Conservation (phyloP, 371 early-diverging fungal genomes). For the Rhizopus delemar region DNA sequence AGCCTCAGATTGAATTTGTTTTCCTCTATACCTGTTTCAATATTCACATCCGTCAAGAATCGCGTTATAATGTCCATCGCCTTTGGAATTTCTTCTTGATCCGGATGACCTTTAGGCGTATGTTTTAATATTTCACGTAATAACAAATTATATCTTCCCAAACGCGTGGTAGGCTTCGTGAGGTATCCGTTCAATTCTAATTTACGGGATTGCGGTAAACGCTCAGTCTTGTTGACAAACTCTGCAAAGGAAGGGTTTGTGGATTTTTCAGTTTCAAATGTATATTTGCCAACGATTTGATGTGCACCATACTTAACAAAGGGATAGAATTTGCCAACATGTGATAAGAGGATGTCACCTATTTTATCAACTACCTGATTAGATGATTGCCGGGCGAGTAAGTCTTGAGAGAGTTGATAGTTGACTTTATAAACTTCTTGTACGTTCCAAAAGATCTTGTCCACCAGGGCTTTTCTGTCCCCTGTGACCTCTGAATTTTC, state of each 20-base stretch:
- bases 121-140: conserved; percentile 84
- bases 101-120: conserved; percentile 81
- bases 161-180: conserved; percentile 81
- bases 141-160: conserved; percentile 88
- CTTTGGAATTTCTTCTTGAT: conserved; percentile 63
- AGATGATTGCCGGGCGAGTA: conserved; percentile 73
- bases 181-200: conserved; percentile 81
- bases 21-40: conserved; percentile 81
- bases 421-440: conserved; percentile 72
- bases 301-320: conserved; percentile 90
- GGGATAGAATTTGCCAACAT: conserved; percentile 72
- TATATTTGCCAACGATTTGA: conserved; percentile 81
- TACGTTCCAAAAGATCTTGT: conserved; percentile 83
- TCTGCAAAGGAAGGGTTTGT: conserved; percentile 66
- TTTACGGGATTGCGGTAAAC: conserved; percentile 78
- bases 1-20: conserved; percentile 49
- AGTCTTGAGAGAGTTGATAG: conserved; percentile 60
- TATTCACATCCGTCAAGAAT: conserved; percentile 76
- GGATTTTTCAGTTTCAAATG: conserved; percentile 77
- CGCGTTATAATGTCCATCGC: conserved; percentile 70
- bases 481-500: conserved; percentile 54
- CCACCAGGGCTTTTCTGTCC: conserved; percentile 67
- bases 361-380: conserved; percentile 72
- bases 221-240: conserved; percentile 77
- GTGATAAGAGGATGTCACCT: conserved; percentile 82